Percentiles rank a stretch among this genome's conserved stretches.
These are phyloP conservation scores for Zarea fungicola DNA, from an alignment of 2,329 filamentous ascomycete genomes.

Conservation along the genomic window DNA sequence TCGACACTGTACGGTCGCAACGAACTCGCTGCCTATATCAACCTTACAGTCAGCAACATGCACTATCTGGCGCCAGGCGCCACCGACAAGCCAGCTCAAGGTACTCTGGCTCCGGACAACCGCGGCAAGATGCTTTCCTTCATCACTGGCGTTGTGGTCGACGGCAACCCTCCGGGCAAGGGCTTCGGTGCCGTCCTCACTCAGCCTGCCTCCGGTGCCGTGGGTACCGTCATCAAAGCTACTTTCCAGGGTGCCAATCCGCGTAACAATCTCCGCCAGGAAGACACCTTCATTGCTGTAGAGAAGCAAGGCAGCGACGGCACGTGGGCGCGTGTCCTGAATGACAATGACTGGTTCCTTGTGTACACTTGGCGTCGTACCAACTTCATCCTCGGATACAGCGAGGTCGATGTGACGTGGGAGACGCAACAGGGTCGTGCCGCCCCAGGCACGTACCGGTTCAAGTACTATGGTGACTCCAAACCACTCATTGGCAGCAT, in stretches of 20 bases:
- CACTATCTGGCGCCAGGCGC: slow-evolving; percentile 35
- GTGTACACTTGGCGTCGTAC: slow-evolving; percentile 75
- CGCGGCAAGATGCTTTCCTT: slow-evolving; percentile 70
- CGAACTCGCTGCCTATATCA: slow-evolving; percentile 81
- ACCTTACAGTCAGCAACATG: slow-evolving; percentile 63
- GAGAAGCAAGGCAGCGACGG: slow-evolving; percentile 50
- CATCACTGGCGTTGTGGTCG: slow-evolving; percentile 72
- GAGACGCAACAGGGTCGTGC: slow-evolving; percentile 46
- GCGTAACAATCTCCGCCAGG: slow-evolving; percentile 77
- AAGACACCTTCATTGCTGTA: slow-evolving; percentile 70
- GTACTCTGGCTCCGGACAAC: slow-evolving; percentile 71
- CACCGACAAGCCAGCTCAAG: slow-evolving; percentile 39
- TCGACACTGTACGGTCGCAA: slow-evolving; percentile 82
- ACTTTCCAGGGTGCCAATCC: slow-evolving; percentile 85
- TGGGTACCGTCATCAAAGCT: slow-evolving; percentile 58
- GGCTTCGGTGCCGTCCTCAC: slow-evolving; percentile 63
- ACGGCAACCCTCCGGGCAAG: slow-evolving; percentile 60
- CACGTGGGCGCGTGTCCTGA: slow-evolving; percentile 61
- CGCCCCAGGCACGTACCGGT: slow-evolving; percentile 63
- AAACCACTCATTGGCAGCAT: slow-evolving; percentile 61
- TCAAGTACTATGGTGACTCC: slow-evolving; percentile 79
- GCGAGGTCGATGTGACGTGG: slow-evolving; percentile 76
- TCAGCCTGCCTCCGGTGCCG: slow-evolving; percentile 49
- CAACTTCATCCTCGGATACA: slow-evolving; percentile 64
- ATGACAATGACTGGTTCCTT: slow-evolving; percentile 79